These are phyloP conservation scores for Triadica sebifera DNA, from an alignment of 345 rosid genomes.

Conservation along the genomic window DNA sequence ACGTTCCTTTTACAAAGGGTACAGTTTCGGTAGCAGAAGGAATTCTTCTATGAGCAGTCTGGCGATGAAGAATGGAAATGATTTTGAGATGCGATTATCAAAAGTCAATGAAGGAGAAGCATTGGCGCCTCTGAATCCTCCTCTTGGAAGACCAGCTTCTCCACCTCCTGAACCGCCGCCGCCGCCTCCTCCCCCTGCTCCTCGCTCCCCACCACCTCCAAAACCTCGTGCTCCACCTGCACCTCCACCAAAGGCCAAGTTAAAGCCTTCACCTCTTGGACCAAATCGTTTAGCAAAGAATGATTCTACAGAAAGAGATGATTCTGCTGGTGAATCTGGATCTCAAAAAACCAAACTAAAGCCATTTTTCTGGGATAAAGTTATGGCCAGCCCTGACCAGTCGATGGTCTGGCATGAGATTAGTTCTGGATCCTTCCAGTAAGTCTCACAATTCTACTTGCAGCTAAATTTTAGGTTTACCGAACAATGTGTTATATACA, in stretches of 20 bases:
- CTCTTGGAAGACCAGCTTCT: constrained; percentile 23
- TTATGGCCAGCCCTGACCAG: constrained; percentile 23
- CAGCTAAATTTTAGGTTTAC: not conserved
- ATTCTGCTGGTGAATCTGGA: not conserved
- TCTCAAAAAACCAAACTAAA: constrained; percentile 24
- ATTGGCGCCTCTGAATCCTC: constrained; percentile 20
- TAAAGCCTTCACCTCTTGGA: constrained; percentile 21
- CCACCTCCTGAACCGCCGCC: constrained; percentile 17
- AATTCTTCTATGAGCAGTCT: constrained; percentile 3
- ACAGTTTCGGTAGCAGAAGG: not conserved
- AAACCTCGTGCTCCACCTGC: constrained; percentile 25
- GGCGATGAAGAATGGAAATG: constrained; percentile 5
- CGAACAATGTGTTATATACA: not conserved
- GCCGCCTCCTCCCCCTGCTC: constrained; percentile 19
- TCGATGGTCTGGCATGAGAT: constrained; percentile 36
- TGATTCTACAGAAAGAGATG: constrained; percentile 5
- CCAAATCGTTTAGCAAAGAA: constrained; percentile 1
- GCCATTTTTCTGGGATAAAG: constrained; percentile 35
- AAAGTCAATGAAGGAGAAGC: constrained; percentile 10
- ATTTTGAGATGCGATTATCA: constrained; percentile 4
- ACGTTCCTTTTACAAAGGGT: constrained; percentile 4
- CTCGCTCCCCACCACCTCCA: constrained; percentile 18
- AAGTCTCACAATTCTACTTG: too few species aligned
- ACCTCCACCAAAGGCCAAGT: constrained; percentile 24
- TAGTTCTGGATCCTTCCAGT: constrained; percentile 34